These are phyloP conservation scores for Oryza punctata DNA, from an alignment of 176 grass and related monocot genomes.

Conservation along the genomic window DNA sequence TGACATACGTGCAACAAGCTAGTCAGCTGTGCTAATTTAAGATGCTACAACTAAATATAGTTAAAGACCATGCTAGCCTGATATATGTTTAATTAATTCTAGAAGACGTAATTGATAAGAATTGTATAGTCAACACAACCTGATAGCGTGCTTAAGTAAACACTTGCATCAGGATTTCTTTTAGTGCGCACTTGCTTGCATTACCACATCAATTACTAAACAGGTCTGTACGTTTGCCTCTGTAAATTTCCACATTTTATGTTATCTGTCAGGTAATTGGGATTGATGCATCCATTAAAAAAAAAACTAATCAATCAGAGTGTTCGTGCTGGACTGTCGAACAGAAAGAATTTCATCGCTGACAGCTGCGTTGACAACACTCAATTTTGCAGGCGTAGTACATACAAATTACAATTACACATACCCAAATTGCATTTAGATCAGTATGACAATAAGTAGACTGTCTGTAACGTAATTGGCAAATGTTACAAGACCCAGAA, in stretches of 20 bases:
- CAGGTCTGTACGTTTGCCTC: neutral
- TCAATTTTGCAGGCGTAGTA: neutral
- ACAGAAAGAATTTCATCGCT: neutral
- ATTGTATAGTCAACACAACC: neutral
- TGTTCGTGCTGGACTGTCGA: neutral
- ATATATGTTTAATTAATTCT: neutral
- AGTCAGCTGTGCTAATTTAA: neutral
- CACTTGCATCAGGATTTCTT: neutral
- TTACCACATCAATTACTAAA: neutral
- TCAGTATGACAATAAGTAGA: neutral
- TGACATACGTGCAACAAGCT: too few relatives aligned
- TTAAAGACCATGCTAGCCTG: neutral
- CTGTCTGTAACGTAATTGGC: neutral
- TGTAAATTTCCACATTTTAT: neutral
- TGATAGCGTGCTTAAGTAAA: neutral
- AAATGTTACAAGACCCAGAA: neutral
- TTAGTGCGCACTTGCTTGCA: neutral
- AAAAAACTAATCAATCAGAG: neutral
- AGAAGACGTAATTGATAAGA: neutral
- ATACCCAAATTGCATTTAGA: neutral
- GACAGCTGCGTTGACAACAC: neutral
- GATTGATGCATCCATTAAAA: neutral
- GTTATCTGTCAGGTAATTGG: slow-evolving; percentile 12
- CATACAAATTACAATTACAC: neutral
- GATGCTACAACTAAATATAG: neutral